Base-by-base conservation (phyloP, 176 grass and related monocot genomes). In the Oryza glaberrima region DNA sequence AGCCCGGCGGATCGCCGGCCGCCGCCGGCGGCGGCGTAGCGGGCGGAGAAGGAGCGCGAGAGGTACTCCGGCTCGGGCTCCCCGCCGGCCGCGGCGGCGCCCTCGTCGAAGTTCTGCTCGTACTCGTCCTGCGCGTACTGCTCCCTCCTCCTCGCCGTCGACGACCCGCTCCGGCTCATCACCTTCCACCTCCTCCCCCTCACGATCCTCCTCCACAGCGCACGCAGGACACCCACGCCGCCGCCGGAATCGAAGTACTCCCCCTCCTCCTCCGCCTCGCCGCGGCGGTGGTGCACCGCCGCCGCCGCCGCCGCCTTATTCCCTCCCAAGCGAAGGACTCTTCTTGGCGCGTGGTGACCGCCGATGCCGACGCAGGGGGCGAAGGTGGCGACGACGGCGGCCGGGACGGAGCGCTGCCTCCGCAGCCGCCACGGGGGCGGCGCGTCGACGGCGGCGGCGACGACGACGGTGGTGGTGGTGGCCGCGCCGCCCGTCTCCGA, bases 41-140 rank as follows among this genome's bases (percentile, higher is more conserved):
- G 73, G 9, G 78, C 82, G 5, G 87, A 90, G 83, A 94, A 94
- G 2, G 90, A 94, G 2, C 90, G 82, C 28, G 67, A 11, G 25
- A 94, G 82, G 56, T 94, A 77, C 45, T 94, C 87, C 13, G 78
- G 87, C 45, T 94, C 82, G n/a, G 82, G 89, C 80, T 96, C 89
- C 68, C 4, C 70, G 9, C 54, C 54, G 54, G 54, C 54, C 19
- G 65, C 81, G 16, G 84, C 80, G 12, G 34, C 69, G 72, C 87
- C 91, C 11, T 94, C 84, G 87, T 96, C 94, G 81, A 96, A 93
- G 85, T 96, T 96, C 80, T 91, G 82, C 40, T 67, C 78, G 64
- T 96, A 91, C 9, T 90, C 83, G 40, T 86, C 56, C 9, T 90
- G 47, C 80, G 79, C 81, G 79, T 94, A 87, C 65, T 34, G 81